Conservation (phyloP, 305 asterid species). For the Striga hermonthica region DNA sequence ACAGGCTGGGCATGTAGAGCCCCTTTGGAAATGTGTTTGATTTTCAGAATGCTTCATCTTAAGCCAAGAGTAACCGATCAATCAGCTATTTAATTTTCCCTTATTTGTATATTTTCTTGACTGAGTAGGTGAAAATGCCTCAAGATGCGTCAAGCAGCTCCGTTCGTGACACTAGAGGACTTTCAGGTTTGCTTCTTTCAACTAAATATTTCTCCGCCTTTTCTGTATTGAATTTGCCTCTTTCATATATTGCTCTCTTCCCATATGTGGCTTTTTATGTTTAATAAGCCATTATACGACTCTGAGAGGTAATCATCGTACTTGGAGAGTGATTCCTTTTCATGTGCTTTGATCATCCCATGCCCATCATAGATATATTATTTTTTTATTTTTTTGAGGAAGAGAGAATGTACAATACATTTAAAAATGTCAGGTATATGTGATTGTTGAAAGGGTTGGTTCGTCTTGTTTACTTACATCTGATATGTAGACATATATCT, state of each 20-base stretch:
- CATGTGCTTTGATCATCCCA: no score
- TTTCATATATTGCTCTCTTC: constrained; percentile 25
- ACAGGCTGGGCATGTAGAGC: neutral
- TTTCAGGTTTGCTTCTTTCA: constrained; percentile 63
- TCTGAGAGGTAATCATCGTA: no score
- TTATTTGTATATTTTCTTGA: constrained; percentile 24
- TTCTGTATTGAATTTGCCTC: constrained; percentile 25
- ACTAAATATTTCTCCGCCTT: neutral
- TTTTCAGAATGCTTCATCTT: constrained; percentile 5
- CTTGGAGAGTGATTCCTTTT: no score
- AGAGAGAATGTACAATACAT: no score
- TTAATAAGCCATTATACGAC: no score
- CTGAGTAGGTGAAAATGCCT: constrained; percentile 82
- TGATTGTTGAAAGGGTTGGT: no score
- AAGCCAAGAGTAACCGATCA: constrained; percentile 1
- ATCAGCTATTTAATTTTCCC: constrained; percentile 24
- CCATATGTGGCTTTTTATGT: neutral
- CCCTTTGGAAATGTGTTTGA: neutral
- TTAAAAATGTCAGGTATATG: no score
- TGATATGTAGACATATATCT: no score
- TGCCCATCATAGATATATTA: no score
- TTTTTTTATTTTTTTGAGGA: no score
- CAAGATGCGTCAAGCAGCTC: constrained; percentile 87
- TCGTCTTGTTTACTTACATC: no score
- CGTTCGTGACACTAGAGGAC: constrained; percentile 92